Percentiles rank a stretch among this genome's conserved stretches.
Conservation (phyloP, 495 filamentous ascomycete species). For the Tetracladium marchalianum region DNA sequence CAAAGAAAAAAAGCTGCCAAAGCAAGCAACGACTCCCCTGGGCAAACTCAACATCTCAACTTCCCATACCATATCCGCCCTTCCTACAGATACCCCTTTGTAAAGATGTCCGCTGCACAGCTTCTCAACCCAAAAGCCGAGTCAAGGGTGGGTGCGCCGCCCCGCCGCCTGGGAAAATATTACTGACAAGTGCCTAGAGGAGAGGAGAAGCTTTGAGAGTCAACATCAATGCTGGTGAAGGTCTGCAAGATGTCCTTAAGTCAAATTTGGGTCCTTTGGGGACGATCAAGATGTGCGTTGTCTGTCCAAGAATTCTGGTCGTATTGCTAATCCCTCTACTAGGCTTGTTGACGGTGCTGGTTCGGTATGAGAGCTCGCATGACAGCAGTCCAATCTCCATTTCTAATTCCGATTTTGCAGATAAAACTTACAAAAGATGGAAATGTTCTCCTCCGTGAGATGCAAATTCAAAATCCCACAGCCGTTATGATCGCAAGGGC, state of each 20-base stretch:
- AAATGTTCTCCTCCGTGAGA: constrained; percentile 88
- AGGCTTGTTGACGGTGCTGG: constrained; percentile 95
- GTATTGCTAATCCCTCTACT: constrained; percentile 1
- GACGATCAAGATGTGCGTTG: constrained; percentile 85
- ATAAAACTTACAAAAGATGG: constrained; percentile 99
- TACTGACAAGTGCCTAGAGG: constrained; percentile 45
- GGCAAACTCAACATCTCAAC: background rate
- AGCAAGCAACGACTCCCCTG: background rate
- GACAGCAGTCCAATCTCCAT: background rate
- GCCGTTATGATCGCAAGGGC: constrained; percentile 98
- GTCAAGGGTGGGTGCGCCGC: constrained; percentile 59
- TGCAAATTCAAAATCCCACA: constrained; percentile 89
- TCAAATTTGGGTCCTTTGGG: constrained; percentile 91
- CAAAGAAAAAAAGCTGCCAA: constrained; percentile 2
- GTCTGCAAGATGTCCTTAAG: constrained; percentile 89
- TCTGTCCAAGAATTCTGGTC: background rate
- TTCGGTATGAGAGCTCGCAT: constrained; percentile 49
- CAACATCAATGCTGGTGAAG: constrained; percentile 95
- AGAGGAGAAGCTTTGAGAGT: constrained; percentile 90
- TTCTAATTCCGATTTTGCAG: constrained; percentile 31
- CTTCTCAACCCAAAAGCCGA: constrained; percentile 97
- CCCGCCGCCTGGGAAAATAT: constrained; percentile 14
- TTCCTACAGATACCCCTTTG: background rate
- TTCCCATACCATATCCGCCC: background rate
- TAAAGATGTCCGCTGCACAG: constrained; percentile 79